These are phyloP conservation scores for Xylariaceae sp. DNA, from an alignment of 2,329 filamentous ascomycete species.

Conservation along the genomic window DNA sequence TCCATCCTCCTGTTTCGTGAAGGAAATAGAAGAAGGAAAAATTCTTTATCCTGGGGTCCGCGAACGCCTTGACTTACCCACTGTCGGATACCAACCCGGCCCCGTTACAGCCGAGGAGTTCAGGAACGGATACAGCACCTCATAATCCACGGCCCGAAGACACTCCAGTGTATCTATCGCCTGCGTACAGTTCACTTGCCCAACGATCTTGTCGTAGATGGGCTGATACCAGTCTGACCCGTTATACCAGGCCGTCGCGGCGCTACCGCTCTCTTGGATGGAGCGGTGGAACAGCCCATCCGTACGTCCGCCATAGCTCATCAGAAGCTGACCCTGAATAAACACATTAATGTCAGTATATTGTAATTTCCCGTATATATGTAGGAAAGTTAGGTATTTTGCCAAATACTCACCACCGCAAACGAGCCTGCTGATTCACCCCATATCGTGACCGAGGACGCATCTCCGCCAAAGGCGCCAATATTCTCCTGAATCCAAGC, in stretches of 20 bases:
- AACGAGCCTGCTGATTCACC: slow-evolving; percentile 43
- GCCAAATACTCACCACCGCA: slow-evolving; percentile 36
- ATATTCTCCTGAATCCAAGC: slow-evolving; percentile 42
- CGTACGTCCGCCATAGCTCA: slow-evolving; percentile 38
- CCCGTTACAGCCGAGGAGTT: slow-evolving; percentile 43
- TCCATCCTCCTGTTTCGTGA: neutral
- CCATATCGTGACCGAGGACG: slow-evolving; percentile 41
- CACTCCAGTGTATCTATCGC: slow-evolving; percentile 55
- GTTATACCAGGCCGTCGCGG: slow-evolving; percentile 45
- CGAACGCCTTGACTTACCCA: slow-evolving; percentile 33
- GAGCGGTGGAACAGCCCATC: slow-evolving; percentile 40
- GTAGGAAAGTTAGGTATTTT: too few species aligned
- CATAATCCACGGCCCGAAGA: slow-evolving; percentile 55
- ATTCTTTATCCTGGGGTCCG: too few species aligned
- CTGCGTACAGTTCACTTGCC: slow-evolving; percentile 55
- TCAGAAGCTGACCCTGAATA: slow-evolving; percentile 36
- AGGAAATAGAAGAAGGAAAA: slow-evolving; percentile 21
- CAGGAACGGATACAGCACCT: slow-evolving; percentile 53
- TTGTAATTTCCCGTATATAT: neutral
- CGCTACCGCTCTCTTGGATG: slow-evolving; percentile 42
- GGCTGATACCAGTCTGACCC: slow-evolving; percentile 52
- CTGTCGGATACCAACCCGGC: slow-evolving; percentile 40
- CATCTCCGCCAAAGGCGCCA: slow-evolving; percentile 37
- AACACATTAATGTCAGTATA: slow-evolving; percentile 2
- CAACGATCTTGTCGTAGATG: slow-evolving; percentile 53